These are phyloP conservation scores for Colletotrichum liriopes DNA, from an alignment of 2,329 filamentous ascomycete species.

Conservation along the genomic window DNA sequence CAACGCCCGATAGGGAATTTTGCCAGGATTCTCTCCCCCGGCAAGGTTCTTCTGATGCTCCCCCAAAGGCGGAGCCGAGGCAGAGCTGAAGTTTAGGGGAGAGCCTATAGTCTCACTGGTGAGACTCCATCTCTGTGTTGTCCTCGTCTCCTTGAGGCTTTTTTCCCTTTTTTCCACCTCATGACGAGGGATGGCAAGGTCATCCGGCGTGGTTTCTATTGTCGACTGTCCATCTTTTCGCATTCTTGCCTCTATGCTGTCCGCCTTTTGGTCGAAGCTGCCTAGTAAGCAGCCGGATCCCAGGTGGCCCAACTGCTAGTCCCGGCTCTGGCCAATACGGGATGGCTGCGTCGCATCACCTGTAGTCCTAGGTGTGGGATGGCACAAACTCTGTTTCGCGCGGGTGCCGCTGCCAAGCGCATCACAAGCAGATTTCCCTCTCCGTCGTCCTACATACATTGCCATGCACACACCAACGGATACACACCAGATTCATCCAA, in stretches of 20 bases:
- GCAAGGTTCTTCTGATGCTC: constrained; percentile 25
- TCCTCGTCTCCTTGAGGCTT: not conserved
- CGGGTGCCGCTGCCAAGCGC: constrained; percentile 42
- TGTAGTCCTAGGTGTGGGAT: constrained; percentile 34
- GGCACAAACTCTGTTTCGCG: constrained; percentile 39
- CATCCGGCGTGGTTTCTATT: constrained; percentile 13
- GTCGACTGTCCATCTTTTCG: not conserved
- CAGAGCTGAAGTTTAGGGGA: constrained; percentile 14
- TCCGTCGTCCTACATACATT: constrained; percentile 33
- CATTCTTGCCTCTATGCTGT: constrained; percentile 1
- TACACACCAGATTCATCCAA: constrained; percentile 11
- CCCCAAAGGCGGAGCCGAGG: not conserved
- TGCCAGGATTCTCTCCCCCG: constrained; percentile 12
- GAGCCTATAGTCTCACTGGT: constrained; percentile 18
- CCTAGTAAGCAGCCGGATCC: constrained; percentile 31
- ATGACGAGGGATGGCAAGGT: constrained; percentile 31
- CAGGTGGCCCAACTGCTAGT: constrained; percentile 17
- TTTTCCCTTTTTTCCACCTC: not conserved
- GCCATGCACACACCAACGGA: constrained; percentile 14
- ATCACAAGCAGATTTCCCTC: constrained; percentile 39
- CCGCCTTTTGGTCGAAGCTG: constrained; percentile 13
- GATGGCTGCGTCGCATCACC: constrained; percentile 31
- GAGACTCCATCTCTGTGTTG: constrained; percentile 28
- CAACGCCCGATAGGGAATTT: constrained; percentile 18
- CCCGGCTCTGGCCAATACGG: constrained; percentile 29